Evolutionary conservation across 495 filamentous ascomycete genomes (phyloP).

Genomic region (Tuber umbilicatum): DNA sequence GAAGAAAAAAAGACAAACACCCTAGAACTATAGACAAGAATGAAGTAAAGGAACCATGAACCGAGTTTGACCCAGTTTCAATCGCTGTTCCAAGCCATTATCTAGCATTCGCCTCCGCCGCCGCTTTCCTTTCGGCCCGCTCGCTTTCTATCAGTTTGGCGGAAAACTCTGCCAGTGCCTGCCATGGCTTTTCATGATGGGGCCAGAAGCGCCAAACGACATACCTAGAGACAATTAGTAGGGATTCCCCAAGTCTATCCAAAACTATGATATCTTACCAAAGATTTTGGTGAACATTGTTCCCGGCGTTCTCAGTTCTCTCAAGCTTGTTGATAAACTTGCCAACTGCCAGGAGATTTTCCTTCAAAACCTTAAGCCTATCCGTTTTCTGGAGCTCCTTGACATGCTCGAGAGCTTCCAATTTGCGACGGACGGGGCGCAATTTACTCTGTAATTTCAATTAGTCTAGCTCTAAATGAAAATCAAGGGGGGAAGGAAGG

Average conservation of each 20-base stretch:
- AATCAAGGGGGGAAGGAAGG: neutral
- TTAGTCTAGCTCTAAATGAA: constrained; percentile 13
- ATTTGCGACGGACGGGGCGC: constrained; percentile 54
- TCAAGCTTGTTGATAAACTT: constrained; percentile 47
- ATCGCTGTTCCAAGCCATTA: constrained; percentile 5
- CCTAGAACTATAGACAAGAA: constrained; percentile 18
- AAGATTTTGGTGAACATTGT: constrained; percentile 32
- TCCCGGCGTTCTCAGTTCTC: constrained; percentile 41
- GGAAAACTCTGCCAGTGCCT: constrained; percentile 37
- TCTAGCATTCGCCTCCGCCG: constrained; percentile 15
- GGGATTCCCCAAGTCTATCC: neutral
- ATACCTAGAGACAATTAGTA: constrained; percentile 29
- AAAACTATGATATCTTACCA: constrained; percentile 31
- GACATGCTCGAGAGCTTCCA: constrained; percentile 57
- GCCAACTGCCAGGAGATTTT: constrained; percentile 49
- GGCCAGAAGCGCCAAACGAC: constrained; percentile 40
- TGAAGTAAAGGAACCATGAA: constrained; percentile 14
- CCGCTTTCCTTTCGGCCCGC: constrained; percentile 19
- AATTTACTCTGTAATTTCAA: constrained; percentile 50
- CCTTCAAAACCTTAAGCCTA: constrained; percentile 51
- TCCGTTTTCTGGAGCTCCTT: constrained; percentile 58
- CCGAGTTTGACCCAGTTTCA: neutral
- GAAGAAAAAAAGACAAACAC: constrained; percentile 24
- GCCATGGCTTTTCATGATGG: constrained; percentile 37
- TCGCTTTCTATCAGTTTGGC: constrained; percentile 34